Evolutionary conservation across 2,329 filamentous ascomycete species (phyloP), one percentile per base, ranked within the genome.

Genomic region (Uncinocarpus reesii): DNA sequence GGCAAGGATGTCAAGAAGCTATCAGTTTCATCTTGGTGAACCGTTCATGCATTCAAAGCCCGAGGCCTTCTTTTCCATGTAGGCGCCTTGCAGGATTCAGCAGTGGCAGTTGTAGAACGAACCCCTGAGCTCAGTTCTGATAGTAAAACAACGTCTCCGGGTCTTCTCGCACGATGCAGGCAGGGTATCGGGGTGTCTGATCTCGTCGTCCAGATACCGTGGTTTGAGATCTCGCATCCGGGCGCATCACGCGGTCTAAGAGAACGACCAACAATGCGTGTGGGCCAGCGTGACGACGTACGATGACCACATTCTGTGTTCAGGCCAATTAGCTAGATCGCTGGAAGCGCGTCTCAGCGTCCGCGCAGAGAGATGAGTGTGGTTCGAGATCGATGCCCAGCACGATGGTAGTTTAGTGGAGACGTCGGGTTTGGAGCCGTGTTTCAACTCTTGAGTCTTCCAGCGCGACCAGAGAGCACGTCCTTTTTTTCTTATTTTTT

Each of bases 291-390:
- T 42, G 40, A 42, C 40, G 16, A 21, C 26, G 40, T 28, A 16
- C 32, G 37, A n/a, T 26, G 34, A 42, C 40, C 40, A 31, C 26
- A 42, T 32, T n/a, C 26, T 31, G 26, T 31, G 16, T 32, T 42
- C 40, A 42, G 26, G 40, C 40, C 28, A 16, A 20, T 42, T 10
- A 8, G 28, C 15, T 21, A 32, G n/a, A n/a, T n/a, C n/a, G n/a
- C n/a, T n/a, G n/a, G n/a, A n/a, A n/a, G n/a, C n/a, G n/a, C n/a
- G n/a, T n/a, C n/a, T n/a, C n/a, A n/a, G n/a, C n/a, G n/a, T n/a
- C n/a, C n/a, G n/a, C n/a, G n/a, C n/a, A n/a, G n/a, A n/a, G n/a
- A n/a, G n/a, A n/a, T n/a, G n/a, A n/a, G n/a, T n/a, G n/a, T n/a
- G n/a, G n/a, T 32, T 32, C 29, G 15, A 32, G 29, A 32, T 13